These are phyloP conservation scores for Arachnopeziza araneosa DNA, from an alignment of 2,329 filamentous ascomycete genomes.

Conservation along the genomic window DNA sequence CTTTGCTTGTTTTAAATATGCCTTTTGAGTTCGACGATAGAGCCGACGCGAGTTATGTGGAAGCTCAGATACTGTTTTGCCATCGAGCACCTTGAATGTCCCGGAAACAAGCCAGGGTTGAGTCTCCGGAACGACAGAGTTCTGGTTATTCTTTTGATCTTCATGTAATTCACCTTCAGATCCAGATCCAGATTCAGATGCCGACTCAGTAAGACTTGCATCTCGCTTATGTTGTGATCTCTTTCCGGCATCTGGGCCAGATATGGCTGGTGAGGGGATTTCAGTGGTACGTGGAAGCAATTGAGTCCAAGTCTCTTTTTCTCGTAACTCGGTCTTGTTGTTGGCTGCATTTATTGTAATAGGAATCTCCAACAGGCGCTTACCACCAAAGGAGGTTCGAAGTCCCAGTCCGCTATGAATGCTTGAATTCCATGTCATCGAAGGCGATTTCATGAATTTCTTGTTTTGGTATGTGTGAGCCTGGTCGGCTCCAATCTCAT, in stretches of 20 bases:
- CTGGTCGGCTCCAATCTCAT: background rate
- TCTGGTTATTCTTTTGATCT: background rate
- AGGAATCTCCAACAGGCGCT: background rate
- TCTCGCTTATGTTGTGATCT: background rate
- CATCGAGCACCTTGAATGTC: background rate
- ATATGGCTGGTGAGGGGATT: background rate
- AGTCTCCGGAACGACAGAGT: background rate
- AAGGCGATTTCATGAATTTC: background rate
- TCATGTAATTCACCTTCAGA: background rate
- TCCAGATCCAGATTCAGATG: background rate
- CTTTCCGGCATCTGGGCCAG: background rate
- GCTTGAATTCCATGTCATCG: constrained; percentile 36
- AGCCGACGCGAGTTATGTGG: background rate
- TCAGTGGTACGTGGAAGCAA: background rate
- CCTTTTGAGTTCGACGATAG: background rate
- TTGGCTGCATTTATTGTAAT: background rate
- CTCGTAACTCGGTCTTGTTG: background rate
- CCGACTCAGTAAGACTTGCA: background rate
- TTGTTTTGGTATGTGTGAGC: background rate
- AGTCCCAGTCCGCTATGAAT: constrained; percentile 32
- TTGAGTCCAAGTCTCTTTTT: background rate
- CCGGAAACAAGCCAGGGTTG: background rate
- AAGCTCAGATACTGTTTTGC: background rate
- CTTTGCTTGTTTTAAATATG: background rate
- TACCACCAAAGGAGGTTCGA: constrained; percentile 35